phyloP scores from a whole-genome alignment of 768 basidiomycete genomes.

The Amanita subjunquillea region DNA sequence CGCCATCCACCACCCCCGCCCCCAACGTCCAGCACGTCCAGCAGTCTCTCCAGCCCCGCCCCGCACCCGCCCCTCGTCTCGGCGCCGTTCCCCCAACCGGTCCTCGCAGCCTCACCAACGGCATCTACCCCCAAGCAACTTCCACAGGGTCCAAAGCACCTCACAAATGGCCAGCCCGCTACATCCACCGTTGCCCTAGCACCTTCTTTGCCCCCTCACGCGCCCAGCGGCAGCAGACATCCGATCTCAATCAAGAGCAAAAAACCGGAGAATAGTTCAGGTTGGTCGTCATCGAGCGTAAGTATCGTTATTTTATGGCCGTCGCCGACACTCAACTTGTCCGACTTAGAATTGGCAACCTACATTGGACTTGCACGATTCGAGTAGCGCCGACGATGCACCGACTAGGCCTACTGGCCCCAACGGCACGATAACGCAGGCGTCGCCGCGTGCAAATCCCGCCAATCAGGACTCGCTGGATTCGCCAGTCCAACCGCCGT shows the following conservation, averaged over 20 bases:
- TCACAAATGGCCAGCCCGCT: constrained; percentile 27
- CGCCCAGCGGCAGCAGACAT: constrained; percentile 19
- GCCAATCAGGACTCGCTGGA: constrained; percentile 7
- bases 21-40: constrained; percentile 14
- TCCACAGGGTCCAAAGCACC: constrained; percentile 28
- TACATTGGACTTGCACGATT: constrained; percentile 10
- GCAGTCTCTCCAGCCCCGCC: constrained; percentile 12
- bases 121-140: constrained; percentile 17
- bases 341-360: constrained; percentile 18
- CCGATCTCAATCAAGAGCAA: constrained; percentile 29
- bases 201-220: constrained; percentile 14
- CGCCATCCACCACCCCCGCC: constrained; percentile 16
- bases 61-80: constrained; percentile 25
- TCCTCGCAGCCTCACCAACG: constrained; percentile 47
- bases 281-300: constrained; percentile 14
- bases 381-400: constrained; percentile 10
- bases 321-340: not conserved
- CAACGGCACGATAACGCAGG: constrained; percentile 5
- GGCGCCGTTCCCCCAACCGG: constrained; percentile 55
- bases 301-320: constrained; percentile 10
- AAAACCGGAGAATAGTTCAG: constrained; percentile 16
- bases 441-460: constrained; percentile 16
- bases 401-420: constrained; percentile 12
- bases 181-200: constrained; percentile 10
- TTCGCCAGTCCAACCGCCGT: constrained; percentile 10